Percentiles rank a stretch among this genome's conserved stretches.
phyloP scores from a whole-genome alignment of 371 early-diverging fungal genomes.

The Apophysomyces variabilis region DNA sequence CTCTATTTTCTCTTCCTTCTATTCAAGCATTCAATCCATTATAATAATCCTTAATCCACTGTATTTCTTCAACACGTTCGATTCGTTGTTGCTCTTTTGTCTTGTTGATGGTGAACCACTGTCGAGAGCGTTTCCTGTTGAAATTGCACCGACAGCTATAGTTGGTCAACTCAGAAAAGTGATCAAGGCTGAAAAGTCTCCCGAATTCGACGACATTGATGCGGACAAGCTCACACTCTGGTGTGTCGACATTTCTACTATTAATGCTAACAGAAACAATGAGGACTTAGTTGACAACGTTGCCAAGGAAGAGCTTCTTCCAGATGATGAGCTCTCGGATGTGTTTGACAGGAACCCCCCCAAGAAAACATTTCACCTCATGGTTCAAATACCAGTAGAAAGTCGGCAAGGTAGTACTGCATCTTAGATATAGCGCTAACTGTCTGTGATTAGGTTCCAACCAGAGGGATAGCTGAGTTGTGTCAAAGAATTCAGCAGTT shows the following conservation, averaged over 20 bases:
- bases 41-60: too few relatives aligned
- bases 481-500: slow-evolving; percentile 2
- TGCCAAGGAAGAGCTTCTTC: not conserved
- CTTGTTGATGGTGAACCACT: too few relatives aligned
- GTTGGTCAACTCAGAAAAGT: too few relatives aligned
- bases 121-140: too few relatives aligned
- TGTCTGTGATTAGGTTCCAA: not conserved
- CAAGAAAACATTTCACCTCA: not conserved
- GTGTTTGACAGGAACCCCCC: not conserved
- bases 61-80: too few relatives aligned
- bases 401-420: not conserved
- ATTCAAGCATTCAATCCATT: too few relatives aligned
- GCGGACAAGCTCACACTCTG: not conserved
- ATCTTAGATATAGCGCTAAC: slow-evolving; percentile 1
- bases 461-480: slow-evolving; percentile 6
- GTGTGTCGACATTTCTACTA: not conserved
- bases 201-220: too few relatives aligned
- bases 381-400: slow-evolving; percentile 4
- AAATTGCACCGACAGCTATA: too few relatives aligned
- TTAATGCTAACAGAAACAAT: not conserved
- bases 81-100: too few relatives aligned
- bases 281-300: not conserved
- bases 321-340: slow-evolving; percentile 1
- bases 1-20: too few relatives aligned
- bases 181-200: too few relatives aligned